These are phyloP conservation scores for Monosporascus sp. DNA, from an alignment of 2,329 filamentous ascomycete genomes.

Conservation along the genomic window DNA sequence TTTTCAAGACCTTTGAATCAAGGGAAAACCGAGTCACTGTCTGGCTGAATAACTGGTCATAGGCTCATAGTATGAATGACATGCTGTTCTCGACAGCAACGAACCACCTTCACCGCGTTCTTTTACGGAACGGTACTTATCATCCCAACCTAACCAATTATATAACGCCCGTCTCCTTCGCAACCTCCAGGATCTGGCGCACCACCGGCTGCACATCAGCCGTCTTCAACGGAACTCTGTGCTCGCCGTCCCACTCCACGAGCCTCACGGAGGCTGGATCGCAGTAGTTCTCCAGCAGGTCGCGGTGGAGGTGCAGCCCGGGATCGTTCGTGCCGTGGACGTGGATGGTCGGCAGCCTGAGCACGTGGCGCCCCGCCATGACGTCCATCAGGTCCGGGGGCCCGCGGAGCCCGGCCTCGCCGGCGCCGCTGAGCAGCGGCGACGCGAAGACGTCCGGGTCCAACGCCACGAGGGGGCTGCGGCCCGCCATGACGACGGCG, in stretches of 20 bases:
- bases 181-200: slow-evolving; percentile 45
- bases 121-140: background rate
- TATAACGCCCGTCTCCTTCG: slow-evolving; percentile 37
- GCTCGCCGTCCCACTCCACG: slow-evolving; percentile 69
- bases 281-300: slow-evolving; percentile 55
- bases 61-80: no score
- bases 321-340: slow-evolving; percentile 60
- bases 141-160: slow-evolving; percentile 4
- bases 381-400: slow-evolving; percentile 37
- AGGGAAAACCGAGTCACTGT: no score
- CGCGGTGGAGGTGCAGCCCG: slow-evolving; percentile 53
- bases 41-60: no score
- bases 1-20: no score
- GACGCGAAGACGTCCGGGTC: slow-evolving; percentile 29
- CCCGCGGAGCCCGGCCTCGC: slow-evolving; percentile 34
- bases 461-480: slow-evolving; percentile 53
- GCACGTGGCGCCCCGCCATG: slow-evolving; percentile 35
- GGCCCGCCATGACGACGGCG: slow-evolving; percentile 56
- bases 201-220: slow-evolving; percentile 57
- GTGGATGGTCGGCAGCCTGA: slow-evolving; percentile 59
- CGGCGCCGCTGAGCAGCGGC: slow-evolving; percentile 20
- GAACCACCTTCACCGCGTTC: background rate
- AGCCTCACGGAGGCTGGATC: slow-evolving; percentile 46
- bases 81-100: no score
- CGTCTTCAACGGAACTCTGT: slow-evolving; percentile 65